These are phyloP conservation scores for Bimuria novae-zelandiae DNA, from an alignment of 2,329 filamentous ascomycete genomes.

Conservation along the genomic window DNA sequence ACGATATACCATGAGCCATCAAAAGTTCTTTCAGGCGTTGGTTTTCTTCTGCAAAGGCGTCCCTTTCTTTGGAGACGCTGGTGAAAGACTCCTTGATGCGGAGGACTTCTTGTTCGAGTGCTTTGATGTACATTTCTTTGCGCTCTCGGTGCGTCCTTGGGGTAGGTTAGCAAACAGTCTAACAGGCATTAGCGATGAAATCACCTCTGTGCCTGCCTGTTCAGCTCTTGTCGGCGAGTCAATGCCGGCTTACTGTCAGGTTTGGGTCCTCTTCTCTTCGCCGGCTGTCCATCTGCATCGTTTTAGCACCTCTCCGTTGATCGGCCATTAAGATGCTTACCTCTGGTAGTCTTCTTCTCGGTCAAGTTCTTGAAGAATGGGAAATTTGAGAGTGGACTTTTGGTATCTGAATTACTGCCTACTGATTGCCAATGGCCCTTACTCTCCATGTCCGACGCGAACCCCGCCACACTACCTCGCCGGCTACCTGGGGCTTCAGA, in stretches of 20 bases:
- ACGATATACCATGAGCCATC: conserved; percentile 61
- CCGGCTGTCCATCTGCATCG: conserved; percentile 73
- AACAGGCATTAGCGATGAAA: background rate
- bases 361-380: conserved; percentile 66
- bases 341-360: conserved; percentile 79
- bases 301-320: conserved; percentile 8
- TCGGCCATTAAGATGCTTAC: conserved; percentile 49
- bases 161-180: conserved; percentile 18
- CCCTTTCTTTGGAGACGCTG: conserved; percentile 74
- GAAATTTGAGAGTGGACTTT: conserved; percentile 45
- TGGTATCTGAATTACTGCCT: conserved; percentile 42
- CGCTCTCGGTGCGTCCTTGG: conserved; percentile 90
- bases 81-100: conserved; percentile 85
- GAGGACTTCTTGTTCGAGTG: conserved; percentile 87
- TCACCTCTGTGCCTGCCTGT: conserved; percentile 93
- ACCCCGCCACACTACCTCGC: conserved; percentile 41
- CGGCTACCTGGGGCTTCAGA: conserved; percentile 37
- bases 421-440: conserved; percentile 44
- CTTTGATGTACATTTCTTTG: conserved; percentile 95
- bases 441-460: conserved; percentile 45
- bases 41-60: conserved; percentile 78
- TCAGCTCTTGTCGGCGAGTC: conserved; percentile 89
- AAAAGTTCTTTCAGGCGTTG: conserved; percentile 70
- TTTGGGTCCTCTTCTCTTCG: conserved; percentile 91
- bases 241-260: conserved; percentile 94